These are phyloP conservation scores for Ensete glaucum DNA, from an alignment of 176 grass and related monocot species.

Conservation along the genomic window DNA sequence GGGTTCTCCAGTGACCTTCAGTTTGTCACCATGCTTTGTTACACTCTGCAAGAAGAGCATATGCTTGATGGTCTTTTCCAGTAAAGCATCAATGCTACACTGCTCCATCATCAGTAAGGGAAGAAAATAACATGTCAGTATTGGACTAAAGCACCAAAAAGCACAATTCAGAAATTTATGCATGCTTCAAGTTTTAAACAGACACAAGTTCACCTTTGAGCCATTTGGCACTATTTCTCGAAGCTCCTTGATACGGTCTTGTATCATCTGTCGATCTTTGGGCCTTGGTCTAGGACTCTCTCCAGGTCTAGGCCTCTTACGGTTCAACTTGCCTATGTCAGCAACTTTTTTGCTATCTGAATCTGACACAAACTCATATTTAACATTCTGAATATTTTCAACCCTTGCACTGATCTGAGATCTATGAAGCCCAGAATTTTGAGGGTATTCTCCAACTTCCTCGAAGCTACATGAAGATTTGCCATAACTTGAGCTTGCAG, in stretches of 20 bases:
- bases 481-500: slow-evolving; percentile 32
- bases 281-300: slow-evolving; percentile 59
- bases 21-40: slow-evolving; percentile 62
- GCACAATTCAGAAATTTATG: background rate
- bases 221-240: slow-evolving; percentile 74
- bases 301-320: slow-evolving; percentile 60
- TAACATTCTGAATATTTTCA: slow-evolving; percentile 44
- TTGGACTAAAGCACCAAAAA: background rate
- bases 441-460: slow-evolving; percentile 32
- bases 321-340: slow-evolving; percentile 42
- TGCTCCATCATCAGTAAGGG: slow-evolving; percentile 29
- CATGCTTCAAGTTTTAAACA: slow-evolving; percentile 1
- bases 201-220: slow-evolving; percentile 49
- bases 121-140: slow-evolving; percentile 17
- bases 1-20: slow-evolving; percentile 55
- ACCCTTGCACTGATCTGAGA: slow-evolving; percentile 67
- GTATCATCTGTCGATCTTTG: slow-evolving; percentile 73
- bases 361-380: slow-evolving; percentile 52
- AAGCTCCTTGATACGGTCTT: slow-evolving; percentile 74
- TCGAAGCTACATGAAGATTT: slow-evolving; percentile 39
- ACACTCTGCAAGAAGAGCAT: slow-evolving; percentile 87
- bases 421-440: slow-evolving; percentile 48
- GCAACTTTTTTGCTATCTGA: slow-evolving; percentile 59
- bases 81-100: slow-evolving; percentile 79
- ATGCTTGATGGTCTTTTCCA: slow-evolving; percentile 86